These are phyloP conservation scores for Sequoiadendron giganteum DNA, from an alignment of 75 land plant genomes.

Conservation along the genomic window DNA sequence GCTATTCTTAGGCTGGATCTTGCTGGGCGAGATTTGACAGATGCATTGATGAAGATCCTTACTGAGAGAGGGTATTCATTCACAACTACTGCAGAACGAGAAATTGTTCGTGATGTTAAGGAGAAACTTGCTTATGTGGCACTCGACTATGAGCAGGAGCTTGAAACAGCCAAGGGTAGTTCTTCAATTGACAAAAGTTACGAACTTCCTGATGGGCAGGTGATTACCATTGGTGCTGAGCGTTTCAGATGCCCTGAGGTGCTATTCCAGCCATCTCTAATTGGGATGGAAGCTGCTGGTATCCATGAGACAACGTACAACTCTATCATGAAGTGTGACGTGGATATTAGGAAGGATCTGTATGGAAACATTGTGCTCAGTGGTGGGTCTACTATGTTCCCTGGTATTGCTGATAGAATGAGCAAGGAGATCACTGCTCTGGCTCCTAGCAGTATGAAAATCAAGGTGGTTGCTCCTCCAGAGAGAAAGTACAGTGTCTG, in stretches of 20 bases:
- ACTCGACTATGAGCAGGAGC: constrained; percentile 50
- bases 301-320: constrained; percentile 55
- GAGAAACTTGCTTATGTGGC: constrained; percentile 57
- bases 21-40: constrained; percentile 57
- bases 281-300: constrained; percentile 56
- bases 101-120: constrained; percentile 52
- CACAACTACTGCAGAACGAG: constrained; percentile 61
- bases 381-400: constrained; percentile 59
- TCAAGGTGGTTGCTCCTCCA: constrained; percentile 60
- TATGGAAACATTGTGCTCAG: constrained; percentile 54
- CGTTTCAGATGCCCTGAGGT: constrained; percentile 58
- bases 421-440: constrained; percentile 51
- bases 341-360: constrained; percentile 50
- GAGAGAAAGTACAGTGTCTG: constrained; percentile 55
- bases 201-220: constrained; percentile 58
- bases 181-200: constrained; percentile 54
- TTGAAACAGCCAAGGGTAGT: constrained; percentile 32
- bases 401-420: constrained; percentile 49
- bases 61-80: constrained; percentile 63
- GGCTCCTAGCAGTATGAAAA: constrained; percentile 54
- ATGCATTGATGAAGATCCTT: constrained; percentile 57
- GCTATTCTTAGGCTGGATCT: constrained; percentile 57
- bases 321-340: constrained; percentile 56
- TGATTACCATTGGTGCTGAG: constrained; percentile 53
- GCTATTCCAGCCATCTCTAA: constrained; percentile 48